Base-by-base conservation (phyloP, 495 filamentous ascomycete genomes). In the Neurospora sp. region DNA sequence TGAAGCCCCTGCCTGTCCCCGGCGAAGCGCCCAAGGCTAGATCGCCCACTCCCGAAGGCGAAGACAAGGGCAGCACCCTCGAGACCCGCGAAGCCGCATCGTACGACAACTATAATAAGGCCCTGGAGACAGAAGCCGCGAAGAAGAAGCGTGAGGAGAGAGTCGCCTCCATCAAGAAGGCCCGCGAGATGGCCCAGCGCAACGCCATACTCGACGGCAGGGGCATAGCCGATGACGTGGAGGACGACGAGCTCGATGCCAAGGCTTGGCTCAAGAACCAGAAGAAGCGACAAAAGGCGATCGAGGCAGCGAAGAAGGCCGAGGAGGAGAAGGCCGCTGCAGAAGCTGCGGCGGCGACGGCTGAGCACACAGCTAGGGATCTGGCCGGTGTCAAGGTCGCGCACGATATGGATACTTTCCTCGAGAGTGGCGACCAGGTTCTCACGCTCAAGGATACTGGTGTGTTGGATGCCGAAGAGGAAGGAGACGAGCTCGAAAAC, bases 401-500 rank as follows among this genome's bases (percentile, higher is more conserved):
- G 18, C 96, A 99, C 80, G 92, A 93, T 77, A 77, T 93, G 42
- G 87, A 85, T 3, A 88, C 90, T 10, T 94, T 99, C 75, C 90
- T 90, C 18, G 93, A 91, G 40, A 91, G 85, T 37, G 91, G 92
- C 72, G 93, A 94, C 73, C 92, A 97, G 77, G 87, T 99, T 41
- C 84, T 99, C 71, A 97, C 94, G 0, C 86, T 99, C 16, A 97
- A 96, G 74, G 96, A 99, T 80, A 88, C 92, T 0, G 92, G 91
- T 5, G 90, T 99, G 68, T 90, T 92, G 70, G 89, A 93, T 73
- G 90, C 94, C 46, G 93, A 96, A 71, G 93, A 93, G 38, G 94
- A 96, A 72, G 94, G 91, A 16, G 96, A 99, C 78, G 95, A 98
- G 81, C 86, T 99, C 38, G 92, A 98, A 79, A 93, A 94, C 77